Base-by-base conservation (phyloP, 2,329 filamentous ascomycete species). In the Colletotrichum horii region DNA sequence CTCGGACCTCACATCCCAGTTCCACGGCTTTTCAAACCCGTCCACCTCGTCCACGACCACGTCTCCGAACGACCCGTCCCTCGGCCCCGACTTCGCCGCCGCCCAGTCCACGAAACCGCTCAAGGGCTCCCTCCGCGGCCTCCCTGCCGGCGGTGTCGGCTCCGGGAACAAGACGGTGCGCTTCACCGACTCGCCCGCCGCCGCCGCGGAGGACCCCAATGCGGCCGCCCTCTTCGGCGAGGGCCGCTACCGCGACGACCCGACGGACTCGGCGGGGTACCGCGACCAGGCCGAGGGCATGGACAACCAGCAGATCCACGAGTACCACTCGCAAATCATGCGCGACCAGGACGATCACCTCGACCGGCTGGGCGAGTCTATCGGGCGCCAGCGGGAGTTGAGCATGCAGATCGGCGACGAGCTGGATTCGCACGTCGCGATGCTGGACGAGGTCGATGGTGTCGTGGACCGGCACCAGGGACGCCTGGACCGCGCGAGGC, bases 381-480 rank as follows among this genome's bases (percentile, higher is more conserved):
- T 99, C 79, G 91, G 94, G 6, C 92, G 97, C 52, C 97, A 98
- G 87, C 90, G 97, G 66, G 95, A 98, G 86, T 89, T 99, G 77
- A 96, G 94, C 82, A 97, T 98, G 87, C 95, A 97, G 87, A 98
- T 99, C 81, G 96, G 97, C 34, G 95, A 98, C 83, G 97, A 99
- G 88, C 89, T 99, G 43, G 97, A 98, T 80, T 94, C 93, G 79
- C 97, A 99, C 81, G 94, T 97, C 48, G 90, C 94, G 79, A 89
- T 99, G 88, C 88, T 99, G 34, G 96, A 98, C 83, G 96, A 98
- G 80, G 92, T 97, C 60, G 97, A 98, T 82, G 90, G 91, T 60
- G 90, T 93, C 24, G 94, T 96, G 9, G 96, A 98, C 83, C 88
- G 96, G 74, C 96, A 98, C 85, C 91, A 94, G 83, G 88, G 88